Evolutionary conservation across 345 rosid species (phyloP).

Genomic region (Pugionium dolabratum): DNA sequence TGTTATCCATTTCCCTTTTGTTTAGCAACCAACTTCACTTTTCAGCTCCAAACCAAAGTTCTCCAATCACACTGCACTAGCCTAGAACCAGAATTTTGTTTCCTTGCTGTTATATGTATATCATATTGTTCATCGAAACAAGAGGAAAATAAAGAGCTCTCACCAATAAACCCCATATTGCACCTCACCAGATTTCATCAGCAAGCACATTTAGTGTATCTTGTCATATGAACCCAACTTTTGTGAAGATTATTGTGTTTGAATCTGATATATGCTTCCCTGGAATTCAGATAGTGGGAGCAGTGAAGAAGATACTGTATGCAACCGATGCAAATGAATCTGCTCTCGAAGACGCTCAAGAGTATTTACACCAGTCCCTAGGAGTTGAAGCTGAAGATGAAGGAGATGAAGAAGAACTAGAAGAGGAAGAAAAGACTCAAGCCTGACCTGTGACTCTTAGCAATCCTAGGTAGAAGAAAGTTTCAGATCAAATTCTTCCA

Average conservation of each 20-base stretch:
- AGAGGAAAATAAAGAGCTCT: too few species aligned
- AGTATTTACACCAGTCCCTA: slow-evolving; percentile 45
- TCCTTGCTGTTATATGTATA: background rate
- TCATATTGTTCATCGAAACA: too few species aligned
- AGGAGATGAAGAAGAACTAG: background rate
- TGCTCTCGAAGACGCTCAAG: slow-evolving; percentile 76
- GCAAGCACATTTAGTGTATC: background rate
- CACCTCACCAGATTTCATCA: too few species aligned
- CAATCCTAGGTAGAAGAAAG: slow-evolving; percentile 12
- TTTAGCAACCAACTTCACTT: slow-evolving; percentile 19
- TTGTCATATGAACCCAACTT: background rate
- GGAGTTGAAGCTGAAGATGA: slow-evolving; percentile 41
- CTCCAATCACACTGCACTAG: background rate
- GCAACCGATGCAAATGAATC: slow-evolving; percentile 77
- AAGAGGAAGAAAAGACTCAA: slow-evolving; percentile 24
- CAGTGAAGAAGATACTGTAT: slow-evolving; percentile 77
- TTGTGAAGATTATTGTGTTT: too few species aligned
- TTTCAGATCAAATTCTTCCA: background rate
- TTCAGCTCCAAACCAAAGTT: background rate
- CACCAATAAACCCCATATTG: too few species aligned
- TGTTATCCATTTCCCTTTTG: background rate
- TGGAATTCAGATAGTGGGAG: slow-evolving; percentile 60
- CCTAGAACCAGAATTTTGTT: background rate
- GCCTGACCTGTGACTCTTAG: slow-evolving; percentile 16
- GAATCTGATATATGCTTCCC: background rate